phyloP scores from a whole-genome alignment of 1,284 basidiomycete genomes.

The Rhodotorula sp. region DNA sequence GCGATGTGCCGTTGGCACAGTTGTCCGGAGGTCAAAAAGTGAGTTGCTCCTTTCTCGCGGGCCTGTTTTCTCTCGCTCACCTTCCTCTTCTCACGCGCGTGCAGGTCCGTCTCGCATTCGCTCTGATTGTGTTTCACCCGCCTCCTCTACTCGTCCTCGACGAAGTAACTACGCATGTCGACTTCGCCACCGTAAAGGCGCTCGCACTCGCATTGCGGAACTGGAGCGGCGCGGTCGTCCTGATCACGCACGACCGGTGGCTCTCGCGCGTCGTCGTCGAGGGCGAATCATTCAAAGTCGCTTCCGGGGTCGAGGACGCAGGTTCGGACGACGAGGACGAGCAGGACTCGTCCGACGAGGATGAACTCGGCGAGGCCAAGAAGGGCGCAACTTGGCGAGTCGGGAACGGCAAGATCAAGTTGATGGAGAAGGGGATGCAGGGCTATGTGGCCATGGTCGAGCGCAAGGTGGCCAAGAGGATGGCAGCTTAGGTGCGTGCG shows the following conservation, averaged over 20 bases:
- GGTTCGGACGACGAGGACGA: conserved; percentile 43
- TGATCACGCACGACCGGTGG: conserved; percentile 67
- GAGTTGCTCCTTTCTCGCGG: not conserved
- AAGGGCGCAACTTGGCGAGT: conserved; percentile 55
- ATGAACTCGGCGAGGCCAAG: conserved; percentile 28
- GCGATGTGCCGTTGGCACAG: conserved; percentile 53
- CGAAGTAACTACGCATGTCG: conserved; percentile 69
- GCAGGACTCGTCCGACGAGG: conserved; percentile 41
- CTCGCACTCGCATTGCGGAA: conserved; percentile 59
- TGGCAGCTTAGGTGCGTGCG: too few species aligned
- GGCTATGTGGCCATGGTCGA: conserved; percentile 27
- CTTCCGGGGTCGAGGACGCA: conserved; percentile 43
- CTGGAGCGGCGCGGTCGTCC: conserved; percentile 61
- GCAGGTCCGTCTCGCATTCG: conserved; percentile 55
- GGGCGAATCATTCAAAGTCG: conserved; percentile 44
- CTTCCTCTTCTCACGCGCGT: not conserved
- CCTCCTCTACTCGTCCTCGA: conserved; percentile 63
- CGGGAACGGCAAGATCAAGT: conserved; percentile 52
- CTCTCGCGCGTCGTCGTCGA: conserved; percentile 52
- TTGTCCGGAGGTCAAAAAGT: conserved; percentile 64
- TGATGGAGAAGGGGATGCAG: conserved; percentile 44
- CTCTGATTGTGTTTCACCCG: conserved; percentile 54
- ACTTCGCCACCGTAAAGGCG: conserved; percentile 63
- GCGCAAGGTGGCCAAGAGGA: conserved; percentile 17
- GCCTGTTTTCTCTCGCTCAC: not conserved